Evolutionary conservation across 129 eudicot species (phyloP).

Genomic region (Smallanthus sonchifolius): DNA sequence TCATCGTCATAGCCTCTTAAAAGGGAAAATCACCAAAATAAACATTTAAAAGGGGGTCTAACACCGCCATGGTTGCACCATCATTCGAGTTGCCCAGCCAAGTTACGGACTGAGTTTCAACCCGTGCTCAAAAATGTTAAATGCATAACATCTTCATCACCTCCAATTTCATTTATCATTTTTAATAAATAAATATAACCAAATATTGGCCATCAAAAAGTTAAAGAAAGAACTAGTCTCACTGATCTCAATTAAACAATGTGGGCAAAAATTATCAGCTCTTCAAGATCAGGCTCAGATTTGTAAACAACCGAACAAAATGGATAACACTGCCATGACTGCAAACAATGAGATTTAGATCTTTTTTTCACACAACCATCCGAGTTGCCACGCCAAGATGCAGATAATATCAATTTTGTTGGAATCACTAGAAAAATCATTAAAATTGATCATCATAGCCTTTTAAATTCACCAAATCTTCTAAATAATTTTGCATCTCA

Average conservation of each 20-base stretch:
- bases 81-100: no score
- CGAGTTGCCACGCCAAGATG: constrained; percentile 15
- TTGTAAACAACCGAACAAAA: not conserved
- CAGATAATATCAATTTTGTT: not conserved
- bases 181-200: no score
- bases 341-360: not conserved
- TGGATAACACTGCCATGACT: no score
- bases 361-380: not conserved
- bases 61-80: no score
- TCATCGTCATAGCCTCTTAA: not conserved
- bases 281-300: not conserved
- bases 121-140: no score
- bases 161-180: no score
- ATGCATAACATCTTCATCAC: no score
- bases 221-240: not conserved
- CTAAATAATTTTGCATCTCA: not conserved
- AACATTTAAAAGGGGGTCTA: no score
- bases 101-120: no score
- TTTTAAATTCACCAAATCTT: not conserved
- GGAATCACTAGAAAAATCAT: not conserved
- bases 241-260: no score
- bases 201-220: not conserved
- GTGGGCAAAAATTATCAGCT: not conserved
- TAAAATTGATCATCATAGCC: not conserved
- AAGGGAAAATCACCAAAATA: not conserved